A percentile compares a stretch with the other conserved stretches of the same genome.
These are phyloP conservation scores for Cercospora beticola DNA, from an alignment of 2,329 filamentous ascomycete species.

Conservation along the genomic window DNA sequence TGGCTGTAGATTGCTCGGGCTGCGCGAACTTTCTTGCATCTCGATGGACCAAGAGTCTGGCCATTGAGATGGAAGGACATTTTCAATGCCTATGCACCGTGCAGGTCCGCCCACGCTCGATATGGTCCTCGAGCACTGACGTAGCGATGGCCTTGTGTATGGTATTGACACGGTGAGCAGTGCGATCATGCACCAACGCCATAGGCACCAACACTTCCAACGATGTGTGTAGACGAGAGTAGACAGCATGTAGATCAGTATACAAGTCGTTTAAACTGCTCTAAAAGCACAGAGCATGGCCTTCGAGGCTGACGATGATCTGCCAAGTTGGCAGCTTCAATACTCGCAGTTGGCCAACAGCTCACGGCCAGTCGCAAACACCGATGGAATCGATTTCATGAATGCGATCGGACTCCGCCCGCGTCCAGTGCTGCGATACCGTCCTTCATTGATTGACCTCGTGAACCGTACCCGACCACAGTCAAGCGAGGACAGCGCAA, in stretches of 20 bases:
- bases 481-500: constrained; percentile 16
- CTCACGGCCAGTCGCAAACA: background rate
- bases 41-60: background rate
- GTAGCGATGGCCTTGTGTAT: background rate
- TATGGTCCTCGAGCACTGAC: background rate
- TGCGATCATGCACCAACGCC: background rate
- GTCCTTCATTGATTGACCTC: constrained; percentile 63
- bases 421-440: background rate
- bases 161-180: background rate
- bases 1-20: background rate
- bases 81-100: background rate
- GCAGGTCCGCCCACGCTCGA: background rate
- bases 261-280: background rate
- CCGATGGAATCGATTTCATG: background rate
- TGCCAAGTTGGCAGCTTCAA: background rate
- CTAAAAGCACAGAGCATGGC: background rate
- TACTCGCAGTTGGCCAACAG: background rate
- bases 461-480: constrained; percentile 49
- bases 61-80: background rate
- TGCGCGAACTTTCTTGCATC: background rate
- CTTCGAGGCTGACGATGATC: background rate
- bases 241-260: background rate
- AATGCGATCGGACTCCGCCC: constrained; percentile 3
- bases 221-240: background rate
- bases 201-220: background rate